phyloP scores from a whole-genome alignment of 345 rosid genomes.

The Excoecaria agallocha region DNA sequence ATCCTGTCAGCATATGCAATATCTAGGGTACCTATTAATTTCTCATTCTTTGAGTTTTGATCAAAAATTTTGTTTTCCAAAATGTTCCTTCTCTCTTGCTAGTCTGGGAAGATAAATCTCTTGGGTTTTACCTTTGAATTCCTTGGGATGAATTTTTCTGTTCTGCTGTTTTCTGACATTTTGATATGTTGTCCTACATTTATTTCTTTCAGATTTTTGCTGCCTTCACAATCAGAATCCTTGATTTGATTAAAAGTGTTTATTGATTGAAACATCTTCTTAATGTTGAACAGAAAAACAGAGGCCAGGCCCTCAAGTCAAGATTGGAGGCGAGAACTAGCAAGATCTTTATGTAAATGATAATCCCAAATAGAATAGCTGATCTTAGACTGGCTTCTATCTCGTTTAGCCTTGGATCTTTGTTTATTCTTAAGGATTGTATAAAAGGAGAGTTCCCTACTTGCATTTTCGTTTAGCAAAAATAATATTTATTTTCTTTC shows the following conservation, averaged over 20 bases:
- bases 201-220: neutral
- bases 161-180: neutral
- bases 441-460: neutral
- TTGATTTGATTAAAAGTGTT: constrained; percentile 4
- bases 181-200: neutral
- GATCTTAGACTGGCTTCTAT: constrained; percentile 19
- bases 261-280: constrained; percentile 8
- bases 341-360: constrained; percentile 28
- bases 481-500: neutral
- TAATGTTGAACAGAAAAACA: constrained; percentile 12
- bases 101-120: neutral
- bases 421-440: neutral
- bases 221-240: neutral
- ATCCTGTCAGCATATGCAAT: neutral
- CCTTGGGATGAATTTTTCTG: neutral
- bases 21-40: neutral
- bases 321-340: constrained; percentile 22
- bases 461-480: neutral
- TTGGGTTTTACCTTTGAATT: neutral
- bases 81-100: neutral
- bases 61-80: neutral
- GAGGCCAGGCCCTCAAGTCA: constrained; percentile 18
- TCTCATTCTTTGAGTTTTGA: neutral
- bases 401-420: constrained; percentile 1
- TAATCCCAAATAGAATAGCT: constrained; percentile 20